Percentiles rank a stretch among this genome's conserved stretches.
phyloP scores from a whole-genome alignment of 345 rosid genomes.

The Raphanus sativus region DNA sequence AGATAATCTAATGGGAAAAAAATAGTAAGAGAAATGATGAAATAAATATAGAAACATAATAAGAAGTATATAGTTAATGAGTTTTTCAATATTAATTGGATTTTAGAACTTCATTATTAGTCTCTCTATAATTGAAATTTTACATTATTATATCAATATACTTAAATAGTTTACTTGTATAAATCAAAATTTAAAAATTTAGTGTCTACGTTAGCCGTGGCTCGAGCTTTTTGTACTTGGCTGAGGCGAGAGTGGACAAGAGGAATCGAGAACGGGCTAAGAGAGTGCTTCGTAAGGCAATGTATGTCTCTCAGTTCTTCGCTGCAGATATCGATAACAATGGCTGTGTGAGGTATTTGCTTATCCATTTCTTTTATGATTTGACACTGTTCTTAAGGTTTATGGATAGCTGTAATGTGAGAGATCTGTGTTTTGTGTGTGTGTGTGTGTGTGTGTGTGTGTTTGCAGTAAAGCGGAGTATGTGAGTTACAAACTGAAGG shows the following conservation, averaged over 20 bases:
- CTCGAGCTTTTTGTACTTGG: slow-evolving; percentile 79
- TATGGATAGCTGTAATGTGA: background rate
- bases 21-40: too few species aligned
- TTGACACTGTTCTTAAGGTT: background rate
- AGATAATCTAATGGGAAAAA: too few species aligned
- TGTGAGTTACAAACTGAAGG: slow-evolving; percentile 83
- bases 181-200: too few species aligned
- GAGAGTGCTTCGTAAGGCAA: slow-evolving; percentile 81
- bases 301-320: slow-evolving; percentile 91
- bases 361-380: background rate
- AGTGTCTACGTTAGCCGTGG: slow-evolving; percentile 86
- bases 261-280: slow-evolving; percentile 78
- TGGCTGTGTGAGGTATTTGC: slow-evolving; percentile 78
- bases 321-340: slow-evolving; percentile 94
- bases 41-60: too few species aligned
- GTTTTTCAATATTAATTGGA: too few species aligned
- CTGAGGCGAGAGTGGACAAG: slow-evolving; percentile 93
- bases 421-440: background rate
- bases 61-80: too few species aligned
- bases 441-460: background rate
- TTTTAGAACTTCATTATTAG: background rate
- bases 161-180: too few species aligned
- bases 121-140: too few species aligned
- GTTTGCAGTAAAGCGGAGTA: slow-evolving; percentile 69
- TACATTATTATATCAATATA: background rate